A percentile compares a stretch with the other conserved stretches of the same genome.
Evolutionary conservation across 495 filamentous ascomycete species (phyloP).

Genomic region (Hypomontagnella submonticulosa): DNA sequence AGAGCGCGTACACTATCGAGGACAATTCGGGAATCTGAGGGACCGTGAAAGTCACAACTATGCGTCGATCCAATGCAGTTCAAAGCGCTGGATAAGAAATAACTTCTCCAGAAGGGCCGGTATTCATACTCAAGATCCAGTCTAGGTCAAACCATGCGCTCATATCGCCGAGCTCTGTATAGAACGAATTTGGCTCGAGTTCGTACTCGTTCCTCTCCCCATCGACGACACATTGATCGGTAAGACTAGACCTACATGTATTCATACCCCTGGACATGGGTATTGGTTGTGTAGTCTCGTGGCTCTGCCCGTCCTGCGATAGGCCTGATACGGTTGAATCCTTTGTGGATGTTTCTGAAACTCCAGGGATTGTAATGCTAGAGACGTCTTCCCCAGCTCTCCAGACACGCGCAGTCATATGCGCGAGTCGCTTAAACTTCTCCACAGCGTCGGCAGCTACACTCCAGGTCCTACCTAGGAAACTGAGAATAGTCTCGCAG

Average conservation of each 20-base stretch:
- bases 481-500: slow-evolving; percentile 55
- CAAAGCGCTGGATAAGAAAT: slow-evolving; percentile 9
- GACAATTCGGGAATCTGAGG: too few relatives aligned
- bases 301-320: background rate
- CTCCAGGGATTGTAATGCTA: background rate
- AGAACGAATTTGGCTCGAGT: slow-evolving; percentile 16
- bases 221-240: background rate
- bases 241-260: background rate
- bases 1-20: too few relatives aligned
- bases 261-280: background rate
- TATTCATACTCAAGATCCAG: slow-evolving; percentile 28
- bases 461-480: slow-evolving; percentile 58
- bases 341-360: background rate
- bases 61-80: background rate
- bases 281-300: background rate
- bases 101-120: slow-evolving; percentile 17
- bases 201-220: slow-evolving; percentile 5
- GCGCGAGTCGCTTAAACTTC: slow-evolving; percentile 54
- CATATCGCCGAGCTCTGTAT: slow-evolving; percentile 26
- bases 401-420: slow-evolving; percentile 47
- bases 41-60: too few relatives aligned
- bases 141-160: slow-evolving; percentile 29
- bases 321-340: background rate
- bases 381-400: background rate
- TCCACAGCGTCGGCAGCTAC: slow-evolving; percentile 55